Evolutionary conservation across 177 flowering plant genomes (phyloP), one percentile per base, ranked within the genome.

Genomic region (Vitis hybrid): DNA sequence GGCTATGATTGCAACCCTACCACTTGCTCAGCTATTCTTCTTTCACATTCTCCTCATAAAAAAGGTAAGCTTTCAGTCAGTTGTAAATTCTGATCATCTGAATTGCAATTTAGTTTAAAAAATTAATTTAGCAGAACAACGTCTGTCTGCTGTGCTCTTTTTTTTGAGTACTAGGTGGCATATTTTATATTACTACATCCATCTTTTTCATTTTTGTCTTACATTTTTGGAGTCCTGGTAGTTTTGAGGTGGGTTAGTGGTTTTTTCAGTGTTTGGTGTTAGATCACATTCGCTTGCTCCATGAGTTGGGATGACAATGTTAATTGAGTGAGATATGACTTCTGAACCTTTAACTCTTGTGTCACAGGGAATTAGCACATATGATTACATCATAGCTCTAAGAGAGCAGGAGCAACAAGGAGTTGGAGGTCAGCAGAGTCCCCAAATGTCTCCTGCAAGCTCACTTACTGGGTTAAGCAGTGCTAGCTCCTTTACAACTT

Each of bases 361-460:
- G 45, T 72, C 31, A 16, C 79, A 96, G 99, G 99, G 98, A 74
- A 86, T 96, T 58, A 93, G 92, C 82, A 96, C 99, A 45, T 96
- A 96, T 63, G 99, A 96, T 79, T 96, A 96, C 78, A 93, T 96
- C 70, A 82, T 96, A 73, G 98, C 98, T 69, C 80, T 96, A 73
- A 87, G 99, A 78, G 99, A 96, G 81, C 99, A 93, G 69, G 98
- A 96, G 71, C 97, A 89, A 72, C 93, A 86, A 80, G 92, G 78
- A 62, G 82, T 67, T 64, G 95, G 86, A 66, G 91, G 87, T 48
- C 98, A 90, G 78, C 99, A 90, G 76, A 93, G 96, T 81, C 90
- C 97, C n/a, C 98, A 93, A 69, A 93, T 96, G 98, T 93, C 98
- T 65, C 89, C 84, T 53, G 91, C 83, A 29, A 96, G 99, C 82